These are phyloP conservation scores for Neonectria magnoliae DNA, from an alignment of 2,329 filamentous ascomycete species.

Conservation along the genomic window DNA sequence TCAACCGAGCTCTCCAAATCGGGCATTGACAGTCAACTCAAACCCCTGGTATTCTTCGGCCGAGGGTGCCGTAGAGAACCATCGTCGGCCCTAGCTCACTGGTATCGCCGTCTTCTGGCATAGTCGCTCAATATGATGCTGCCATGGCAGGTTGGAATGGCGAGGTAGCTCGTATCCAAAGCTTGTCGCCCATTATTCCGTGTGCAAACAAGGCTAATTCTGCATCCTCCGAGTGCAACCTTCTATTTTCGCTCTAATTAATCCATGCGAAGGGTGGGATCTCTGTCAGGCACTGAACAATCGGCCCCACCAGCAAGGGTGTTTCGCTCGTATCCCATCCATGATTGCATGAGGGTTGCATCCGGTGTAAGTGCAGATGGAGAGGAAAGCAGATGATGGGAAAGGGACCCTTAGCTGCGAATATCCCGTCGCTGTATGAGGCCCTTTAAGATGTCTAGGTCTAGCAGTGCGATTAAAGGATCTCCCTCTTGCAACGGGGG, in stretches of 20 bases:
- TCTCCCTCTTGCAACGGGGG: not conserved
- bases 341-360: conserved; percentile 1
- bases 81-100: too few relatives aligned
- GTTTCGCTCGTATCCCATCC: not conserved
- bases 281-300: not conserved
- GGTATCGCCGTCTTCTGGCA: not conserved
- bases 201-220: not conserved
- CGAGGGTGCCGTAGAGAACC: not conserved
- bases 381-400: not conserved
- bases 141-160: not conserved
- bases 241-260: conserved; percentile 6
- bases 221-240: not conserved
- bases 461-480: not conserved
- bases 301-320: not conserved
- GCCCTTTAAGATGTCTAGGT: too few relatives aligned
- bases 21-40: not conserved
- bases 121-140: not conserved
- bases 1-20: not conserved
- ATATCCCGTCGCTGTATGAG: not conserved
- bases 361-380: not conserved
- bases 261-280: not conserved
- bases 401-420: not conserved
- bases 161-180: conserved; percentile 1
- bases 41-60: not conserved
- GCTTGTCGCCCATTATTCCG: not conserved